A percentile compares a stretch with the other conserved stretches of the same genome.
Conservation (phyloP, 805 yeast genomes). For the Kuraishia piskuri region DNA sequence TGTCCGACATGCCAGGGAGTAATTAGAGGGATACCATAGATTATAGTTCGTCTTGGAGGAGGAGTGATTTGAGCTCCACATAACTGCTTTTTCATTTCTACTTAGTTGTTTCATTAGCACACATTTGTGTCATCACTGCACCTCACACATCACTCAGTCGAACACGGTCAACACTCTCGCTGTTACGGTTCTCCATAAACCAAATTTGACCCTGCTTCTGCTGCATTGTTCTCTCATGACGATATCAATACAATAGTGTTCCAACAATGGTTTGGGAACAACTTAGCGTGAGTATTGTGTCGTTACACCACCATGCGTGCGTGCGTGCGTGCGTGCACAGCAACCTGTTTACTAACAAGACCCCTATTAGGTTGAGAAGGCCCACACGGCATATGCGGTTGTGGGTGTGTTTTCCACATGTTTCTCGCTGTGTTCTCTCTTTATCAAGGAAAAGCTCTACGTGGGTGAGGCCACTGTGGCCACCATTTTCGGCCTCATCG, state of each 20-base stretch:
- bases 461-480: slow-evolving; percentile 66
- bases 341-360: not conserved
- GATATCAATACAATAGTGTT: not conserved
- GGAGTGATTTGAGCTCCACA: no score
- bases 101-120: no score
- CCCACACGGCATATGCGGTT: slow-evolving; percentile 41
- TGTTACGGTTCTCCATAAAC: no score
- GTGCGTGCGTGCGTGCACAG: not conserved
- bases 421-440: slow-evolving; percentile 49
- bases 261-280: slow-evolving; percentile 3
- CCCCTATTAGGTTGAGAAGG: slow-evolving; percentile 16
- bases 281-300: slow-evolving; percentile 1
- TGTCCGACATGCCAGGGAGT: no score
- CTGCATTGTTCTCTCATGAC: no score
- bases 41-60: no score
- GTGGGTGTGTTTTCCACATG: slow-evolving; percentile 52
- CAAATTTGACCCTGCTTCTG: no score
- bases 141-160: no score
- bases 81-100: no score
- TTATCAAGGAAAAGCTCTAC: slow-evolving; percentile 49
- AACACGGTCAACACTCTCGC: no score
- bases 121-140: no score
- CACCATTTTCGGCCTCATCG: slow-evolving; percentile 49
- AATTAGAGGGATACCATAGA: no score
- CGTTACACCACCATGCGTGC: not conserved